Conservation (phyloP, 129 eudicot species). For the Lonicera japonica region DNA sequence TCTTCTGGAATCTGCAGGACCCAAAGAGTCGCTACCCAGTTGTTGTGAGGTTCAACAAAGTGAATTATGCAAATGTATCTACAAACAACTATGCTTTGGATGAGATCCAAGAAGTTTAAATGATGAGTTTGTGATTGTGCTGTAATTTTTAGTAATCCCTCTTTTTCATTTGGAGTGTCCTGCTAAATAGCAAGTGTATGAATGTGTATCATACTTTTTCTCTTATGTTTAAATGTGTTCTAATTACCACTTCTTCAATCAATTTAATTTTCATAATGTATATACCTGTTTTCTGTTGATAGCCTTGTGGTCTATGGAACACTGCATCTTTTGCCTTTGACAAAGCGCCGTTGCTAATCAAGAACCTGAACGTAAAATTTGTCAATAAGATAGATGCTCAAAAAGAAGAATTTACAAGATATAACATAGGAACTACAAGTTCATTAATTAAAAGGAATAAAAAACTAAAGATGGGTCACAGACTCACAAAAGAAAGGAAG, state of each 20-base stretch:
- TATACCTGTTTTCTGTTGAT: too few relatives aligned
- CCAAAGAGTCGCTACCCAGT: slow-evolving; percentile 92
- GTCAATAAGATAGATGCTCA: too few relatives aligned
- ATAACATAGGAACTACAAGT: too few relatives aligned
- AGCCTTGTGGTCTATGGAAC: too few relatives aligned
- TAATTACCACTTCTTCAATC: background rate
- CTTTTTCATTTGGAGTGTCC: slow-evolving; percentile 6
- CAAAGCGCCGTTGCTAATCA: too few relatives aligned
- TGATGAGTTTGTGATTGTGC: slow-evolving; percentile 18
- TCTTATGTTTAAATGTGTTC: slow-evolving; percentile 8
- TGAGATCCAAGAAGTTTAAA: slow-evolving; percentile 61
- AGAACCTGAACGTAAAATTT: too few relatives aligned
- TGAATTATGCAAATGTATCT: slow-evolving; percentile 91
- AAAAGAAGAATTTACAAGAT: too few relatives aligned
- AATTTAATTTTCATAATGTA: background rate
- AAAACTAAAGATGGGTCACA: too few relatives aligned
- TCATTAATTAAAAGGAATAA: too few relatives aligned
- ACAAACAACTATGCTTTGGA: slow-evolving; percentile 99
- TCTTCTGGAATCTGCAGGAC: slow-evolving; percentile 44
- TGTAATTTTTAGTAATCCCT: slow-evolving; percentile 28
- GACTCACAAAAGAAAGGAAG: too few relatives aligned
- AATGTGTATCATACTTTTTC: slow-evolving; percentile 22
- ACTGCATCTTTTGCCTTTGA: too few relatives aligned
- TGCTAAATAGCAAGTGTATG: slow-evolving; percentile 21
- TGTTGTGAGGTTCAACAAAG: slow-evolving; percentile 95